Base-by-base conservation (phyloP, 2,329 filamentous ascomycete species). In the Byssothecium circinans region DNA sequence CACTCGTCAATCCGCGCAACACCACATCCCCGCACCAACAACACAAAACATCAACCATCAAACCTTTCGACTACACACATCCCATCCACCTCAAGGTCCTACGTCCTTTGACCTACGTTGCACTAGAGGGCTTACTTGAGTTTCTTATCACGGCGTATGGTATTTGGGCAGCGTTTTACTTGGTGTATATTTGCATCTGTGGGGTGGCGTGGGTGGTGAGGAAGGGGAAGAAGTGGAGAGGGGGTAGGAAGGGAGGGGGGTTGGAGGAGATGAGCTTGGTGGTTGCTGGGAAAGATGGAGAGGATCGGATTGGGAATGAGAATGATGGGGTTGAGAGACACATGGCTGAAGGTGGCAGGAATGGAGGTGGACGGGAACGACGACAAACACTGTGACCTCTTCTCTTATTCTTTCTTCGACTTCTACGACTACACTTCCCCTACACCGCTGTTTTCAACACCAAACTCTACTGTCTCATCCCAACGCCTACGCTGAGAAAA, bases 101-200 rank as follows among this genome's bases (percentile, higher is more conserved):
- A 12, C 47, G 34, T 14, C 41, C 42, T 6, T 27, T 14, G 8
- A 42, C 41, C 23, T 49, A 25, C 20, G 8, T 41, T 22, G 14
- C 42, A 14, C 32, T 48, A 8, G 49, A 54, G 18, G 35, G 17
- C 6, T 17, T 52, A 11, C 20, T 51, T 34, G 34, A 43, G 14
- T 46, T 52, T 43, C 27, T 55, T 15, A 36, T 58, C 6, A 32
- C 45, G 11, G 35, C 40, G 6, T 52, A 47, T 30, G 22, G 41
- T 10, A 18, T 51, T 3, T 51, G 45, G 43, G 46, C 46, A 12
- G 8, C 46, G 1, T 48, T 53, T 36, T 58, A 49, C 30, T 30
- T 54, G 23, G 14, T 53, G 7, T 56, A 56, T 37, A 17, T 47
- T n/a, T 40, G 29, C 7, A 36, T 53, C 14, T 47, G 32, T 19